Evolutionary conservation across 2,329 filamentous ascomycete species (phyloP).

Genomic region (Arthrobotrys sphaeroides): DNA sequence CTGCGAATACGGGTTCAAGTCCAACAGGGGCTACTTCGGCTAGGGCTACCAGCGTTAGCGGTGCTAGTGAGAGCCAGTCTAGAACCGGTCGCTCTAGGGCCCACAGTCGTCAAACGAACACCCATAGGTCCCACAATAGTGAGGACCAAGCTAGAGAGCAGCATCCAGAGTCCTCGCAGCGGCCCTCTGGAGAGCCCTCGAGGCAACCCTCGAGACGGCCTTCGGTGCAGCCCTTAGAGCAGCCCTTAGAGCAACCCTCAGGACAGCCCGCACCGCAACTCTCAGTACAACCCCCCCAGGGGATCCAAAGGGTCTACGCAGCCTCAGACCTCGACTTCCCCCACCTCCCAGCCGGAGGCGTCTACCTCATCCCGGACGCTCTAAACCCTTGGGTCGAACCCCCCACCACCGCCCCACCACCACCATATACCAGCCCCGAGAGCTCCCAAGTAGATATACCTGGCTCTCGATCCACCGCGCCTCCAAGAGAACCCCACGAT

Average conservation of each 20-base stretch:
- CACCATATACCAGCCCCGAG: constrained; percentile 5
- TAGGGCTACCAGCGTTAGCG: not conserved
- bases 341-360: not conserved
- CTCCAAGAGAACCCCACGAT: not conserved
- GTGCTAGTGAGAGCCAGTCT: not conserved
- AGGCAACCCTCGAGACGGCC: not conserved
- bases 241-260: not conserved
- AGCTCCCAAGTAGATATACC: not conserved
- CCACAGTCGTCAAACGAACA: not conserved
- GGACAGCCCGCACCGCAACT: not conserved
- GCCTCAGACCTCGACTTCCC: not conserved
- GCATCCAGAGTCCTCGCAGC: not conserved
- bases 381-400: not conserved
- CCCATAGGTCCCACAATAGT: not conserved
- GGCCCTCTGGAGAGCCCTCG: not conserved
- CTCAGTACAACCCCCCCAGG: not conserved
- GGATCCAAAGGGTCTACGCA: not conserved
- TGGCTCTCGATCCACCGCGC: not conserved
- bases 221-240: not conserved
- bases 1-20: not conserved
- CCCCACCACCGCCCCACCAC: not conserved
- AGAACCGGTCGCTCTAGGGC: not conserved
- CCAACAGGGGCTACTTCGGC: not conserved
- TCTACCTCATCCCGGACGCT: not conserved
- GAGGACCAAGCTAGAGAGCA: not conserved